A percentile compares a stretch with the other conserved stretches of the same genome.
phyloP scores from a whole-genome alignment of 371 early-diverging fungal species.

The Cokeromyces recurvatus region DNA sequence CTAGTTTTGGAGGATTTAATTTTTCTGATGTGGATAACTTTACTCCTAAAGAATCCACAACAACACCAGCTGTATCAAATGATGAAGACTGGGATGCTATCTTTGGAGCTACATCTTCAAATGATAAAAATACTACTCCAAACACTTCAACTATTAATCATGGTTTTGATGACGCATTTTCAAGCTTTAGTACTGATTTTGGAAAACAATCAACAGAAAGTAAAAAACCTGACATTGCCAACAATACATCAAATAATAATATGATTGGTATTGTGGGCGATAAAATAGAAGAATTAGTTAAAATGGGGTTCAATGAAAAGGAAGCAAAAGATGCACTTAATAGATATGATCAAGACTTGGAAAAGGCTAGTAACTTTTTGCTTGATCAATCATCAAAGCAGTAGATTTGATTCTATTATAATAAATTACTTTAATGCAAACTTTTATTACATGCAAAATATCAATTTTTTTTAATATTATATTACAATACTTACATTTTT shows the following conservation, averaged over 20 bases:
- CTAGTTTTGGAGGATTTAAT: slow-evolving; percentile 31
- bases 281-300: slow-evolving; percentile 43
- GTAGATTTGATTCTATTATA: too few relatives aligned
- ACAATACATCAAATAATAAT: not conserved
- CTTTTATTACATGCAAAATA: too few relatives aligned
- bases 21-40: too few relatives aligned
- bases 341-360: slow-evolving; percentile 62
- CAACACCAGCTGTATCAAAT: not conserved
- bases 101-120: slow-evolving; percentile 22
- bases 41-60: too few relatives aligned
- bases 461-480: too few relatives aligned
- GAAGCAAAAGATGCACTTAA: slow-evolving; percentile 64
- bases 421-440: too few relatives aligned
- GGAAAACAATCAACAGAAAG: slow-evolving; percentile 6
- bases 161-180: slow-evolving; percentile 36
- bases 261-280: slow-evolving; percentile 16
- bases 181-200: slow-evolving; percentile 19
- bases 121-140: not conserved
- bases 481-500: too few relatives aligned
- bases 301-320: slow-evolving; percentile 61
- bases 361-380: slow-evolving; percentile 66
- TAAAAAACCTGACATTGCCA: not conserved
- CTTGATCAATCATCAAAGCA: slow-evolving; percentile 41
- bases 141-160: not conserved
- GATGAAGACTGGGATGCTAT: slow-evolving; percentile 44